Evolutionary conservation across 129 eudicot genomes (phyloP).

Genomic region (Logfia minima): DNA sequence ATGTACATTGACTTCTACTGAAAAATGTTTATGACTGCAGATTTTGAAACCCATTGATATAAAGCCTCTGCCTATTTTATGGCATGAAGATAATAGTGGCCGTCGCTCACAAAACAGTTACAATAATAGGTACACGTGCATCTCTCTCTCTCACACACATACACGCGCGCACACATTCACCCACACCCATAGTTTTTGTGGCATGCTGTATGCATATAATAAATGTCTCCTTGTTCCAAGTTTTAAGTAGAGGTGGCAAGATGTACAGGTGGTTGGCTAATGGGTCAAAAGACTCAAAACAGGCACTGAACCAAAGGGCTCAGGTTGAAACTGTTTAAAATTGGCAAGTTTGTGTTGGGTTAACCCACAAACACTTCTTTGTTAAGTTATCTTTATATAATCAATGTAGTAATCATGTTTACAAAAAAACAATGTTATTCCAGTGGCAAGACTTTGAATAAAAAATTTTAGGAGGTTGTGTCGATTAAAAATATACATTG

Average conservation of each 20-base stretch:
- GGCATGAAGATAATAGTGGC: slow-evolving; percentile 89
- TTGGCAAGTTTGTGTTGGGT: background rate
- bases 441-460: background rate
- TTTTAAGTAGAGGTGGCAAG: background rate
- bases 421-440: background rate
- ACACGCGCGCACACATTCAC: background rate
- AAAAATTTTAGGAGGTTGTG: background rate
- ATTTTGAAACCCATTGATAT: slow-evolving; percentile 60
- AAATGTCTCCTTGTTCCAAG: background rate
- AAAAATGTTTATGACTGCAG: slow-evolving; percentile 44
- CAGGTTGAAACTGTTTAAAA: background rate
- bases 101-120: slow-evolving; percentile 58
- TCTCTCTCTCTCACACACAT: background rate
- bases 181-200: background rate
- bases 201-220: background rate
- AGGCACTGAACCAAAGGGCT: background rate
- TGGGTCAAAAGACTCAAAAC: background rate
- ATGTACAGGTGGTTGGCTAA: background rate
- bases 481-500: background rate
- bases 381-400: background rate
- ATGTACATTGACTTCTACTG: slow-evolving; percentile 4
- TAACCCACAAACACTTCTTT: no score
- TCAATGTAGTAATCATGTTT: no score
- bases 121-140: slow-evolving; percentile 48
- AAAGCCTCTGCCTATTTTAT: slow-evolving; percentile 76